These are phyloP conservation scores for Trichosanthes cucumerina DNA, from an alignment of 306 rosid genomes.

Conservation along the genomic window DNA sequence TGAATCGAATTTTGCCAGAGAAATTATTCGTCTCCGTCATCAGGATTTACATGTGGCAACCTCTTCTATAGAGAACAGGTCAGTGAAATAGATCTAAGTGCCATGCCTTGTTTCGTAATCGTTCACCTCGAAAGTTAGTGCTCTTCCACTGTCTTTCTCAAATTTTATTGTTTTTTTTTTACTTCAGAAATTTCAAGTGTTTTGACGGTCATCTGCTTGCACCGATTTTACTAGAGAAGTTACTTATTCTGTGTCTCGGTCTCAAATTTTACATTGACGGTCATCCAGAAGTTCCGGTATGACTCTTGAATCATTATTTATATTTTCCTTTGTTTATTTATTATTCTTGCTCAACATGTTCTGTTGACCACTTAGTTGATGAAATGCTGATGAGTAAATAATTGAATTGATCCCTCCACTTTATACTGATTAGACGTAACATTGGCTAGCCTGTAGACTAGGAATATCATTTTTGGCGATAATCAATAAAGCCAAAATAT, in stretches of 20 bases:
- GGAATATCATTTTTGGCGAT: background rate
- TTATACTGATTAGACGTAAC: slow-evolving; percentile 6
- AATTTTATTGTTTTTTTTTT: background rate
- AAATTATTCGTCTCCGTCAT: background rate
- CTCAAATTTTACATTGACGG: background rate
- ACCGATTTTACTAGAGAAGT: background rate
- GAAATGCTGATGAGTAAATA: background rate
- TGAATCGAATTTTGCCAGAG: background rate
- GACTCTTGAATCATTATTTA: background rate
- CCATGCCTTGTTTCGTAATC: background rate
- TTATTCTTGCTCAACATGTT: background rate
- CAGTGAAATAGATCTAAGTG: background rate
- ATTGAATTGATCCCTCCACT: slow-evolving; percentile 1
- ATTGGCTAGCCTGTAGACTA: background rate
- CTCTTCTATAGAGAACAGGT: background rate
- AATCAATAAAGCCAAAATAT: background rate
- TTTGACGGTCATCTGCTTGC: background rate
- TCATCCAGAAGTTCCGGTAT: background rate
- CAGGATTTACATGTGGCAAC: background rate
- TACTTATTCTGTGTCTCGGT: background rate
- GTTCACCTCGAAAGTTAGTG: background rate
- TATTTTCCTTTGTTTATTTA: background rate
- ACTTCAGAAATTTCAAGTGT: background rate
- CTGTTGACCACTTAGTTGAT: background rate
- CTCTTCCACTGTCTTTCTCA: background rate